Percentiles rank a stretch among this genome's conserved stretches.
Conservation (phyloP, 169 alveolate species). For the Blepharisma undulans region DNA sequence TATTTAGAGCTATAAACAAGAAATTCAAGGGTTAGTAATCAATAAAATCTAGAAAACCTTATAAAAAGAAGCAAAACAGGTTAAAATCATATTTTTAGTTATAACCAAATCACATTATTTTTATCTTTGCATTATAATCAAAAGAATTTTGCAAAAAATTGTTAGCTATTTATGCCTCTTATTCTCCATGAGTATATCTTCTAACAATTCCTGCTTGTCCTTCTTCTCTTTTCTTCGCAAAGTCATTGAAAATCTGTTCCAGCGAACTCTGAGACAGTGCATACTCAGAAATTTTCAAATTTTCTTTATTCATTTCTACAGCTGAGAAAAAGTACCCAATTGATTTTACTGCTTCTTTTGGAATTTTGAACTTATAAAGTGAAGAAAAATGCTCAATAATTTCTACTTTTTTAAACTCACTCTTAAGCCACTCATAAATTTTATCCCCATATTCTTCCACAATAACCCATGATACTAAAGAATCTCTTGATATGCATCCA, state of each 20-base stretch:
- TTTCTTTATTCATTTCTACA: conserved; percentile 33
- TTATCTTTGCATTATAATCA: no score
- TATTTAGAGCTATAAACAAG: no score
- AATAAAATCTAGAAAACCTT: no score
- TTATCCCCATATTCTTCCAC: conserved; percentile 39
- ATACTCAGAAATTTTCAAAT: conserved; percentile 62
- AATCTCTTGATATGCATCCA: neutral
- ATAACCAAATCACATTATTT: no score
- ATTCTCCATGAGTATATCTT: no score
- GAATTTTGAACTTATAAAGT: conserved; percentile 48
- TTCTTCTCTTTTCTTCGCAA: conserved; percentile 43
- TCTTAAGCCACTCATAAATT: conserved; percentile 25
- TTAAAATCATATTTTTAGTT: no score
- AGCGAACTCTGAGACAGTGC: conserved; percentile 67
- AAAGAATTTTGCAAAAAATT: no score
- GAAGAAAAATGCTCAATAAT: conserved; percentile 49
- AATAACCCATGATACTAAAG: conserved; percentile 21
- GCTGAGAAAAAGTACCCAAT: conserved; percentile 16
- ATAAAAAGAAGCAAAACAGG: no score
- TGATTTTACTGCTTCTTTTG: neutral
- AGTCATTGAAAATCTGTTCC: conserved; percentile 77
- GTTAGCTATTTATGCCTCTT: no score
- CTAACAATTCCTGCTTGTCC: neutral
- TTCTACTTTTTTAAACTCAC: conserved; percentile 38
- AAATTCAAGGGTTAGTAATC: no score